phyloP scores from a whole-genome alignment of 441 rosid genomes.

The Croton setiger region DNA sequence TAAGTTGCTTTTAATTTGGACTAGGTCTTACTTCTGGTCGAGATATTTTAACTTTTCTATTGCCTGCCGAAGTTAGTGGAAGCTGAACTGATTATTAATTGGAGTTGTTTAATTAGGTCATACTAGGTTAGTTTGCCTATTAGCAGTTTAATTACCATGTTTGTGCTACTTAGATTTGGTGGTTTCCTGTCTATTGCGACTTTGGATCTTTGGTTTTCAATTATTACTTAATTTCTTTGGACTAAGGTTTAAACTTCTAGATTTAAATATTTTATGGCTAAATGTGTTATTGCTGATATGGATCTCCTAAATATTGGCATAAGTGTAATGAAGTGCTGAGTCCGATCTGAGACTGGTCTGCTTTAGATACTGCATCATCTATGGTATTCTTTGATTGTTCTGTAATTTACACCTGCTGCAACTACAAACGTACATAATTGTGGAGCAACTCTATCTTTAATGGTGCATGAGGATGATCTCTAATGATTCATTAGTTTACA shows the following conservation, averaged over 20 bases:
- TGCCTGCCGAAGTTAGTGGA: no score
- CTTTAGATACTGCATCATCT: not conserved
- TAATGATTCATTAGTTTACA: no score
- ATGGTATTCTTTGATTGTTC: not conserved
- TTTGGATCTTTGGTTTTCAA: not conserved
- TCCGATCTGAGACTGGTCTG: not conserved
- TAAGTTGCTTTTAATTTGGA: not conserved
- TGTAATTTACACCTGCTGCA: not conserved
- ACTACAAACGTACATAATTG: not conserved
- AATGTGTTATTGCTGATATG: not conserved
- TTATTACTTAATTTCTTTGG: not conserved
- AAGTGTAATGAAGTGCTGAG: not conserved
- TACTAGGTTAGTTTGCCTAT: not conserved
- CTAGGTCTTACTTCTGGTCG: not conserved
- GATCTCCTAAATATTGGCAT: slow-evolving; percentile 4
- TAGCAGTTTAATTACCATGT: not conserved
- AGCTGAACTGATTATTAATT: not conserved
- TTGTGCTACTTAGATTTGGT: not conserved
- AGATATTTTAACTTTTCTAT: not conserved
- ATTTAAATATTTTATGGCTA: not conserved
- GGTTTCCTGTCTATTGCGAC: not conserved
- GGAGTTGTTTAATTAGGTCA: not conserved
- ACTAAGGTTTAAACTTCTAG: slow-evolving; percentile 11
- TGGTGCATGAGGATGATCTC: no score
- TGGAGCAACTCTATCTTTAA: not conserved